These are phyloP conservation scores for Claviceps sp. DNA, from an alignment of 2,329 filamentous ascomycete species.

Conservation along the genomic window DNA sequence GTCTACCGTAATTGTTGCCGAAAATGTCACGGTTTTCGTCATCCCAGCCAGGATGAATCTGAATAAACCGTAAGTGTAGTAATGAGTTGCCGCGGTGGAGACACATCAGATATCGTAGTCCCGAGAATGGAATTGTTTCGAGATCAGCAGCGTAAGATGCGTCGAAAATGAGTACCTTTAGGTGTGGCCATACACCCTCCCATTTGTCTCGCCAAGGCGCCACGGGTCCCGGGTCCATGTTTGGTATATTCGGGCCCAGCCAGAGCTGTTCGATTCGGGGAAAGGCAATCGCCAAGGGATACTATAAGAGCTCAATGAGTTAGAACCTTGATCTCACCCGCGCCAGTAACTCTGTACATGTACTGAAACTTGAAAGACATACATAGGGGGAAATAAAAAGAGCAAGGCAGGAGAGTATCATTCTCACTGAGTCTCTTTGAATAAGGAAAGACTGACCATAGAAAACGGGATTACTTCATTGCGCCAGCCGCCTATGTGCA, in stretches of 20 bases:
- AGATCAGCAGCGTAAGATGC: background rate
- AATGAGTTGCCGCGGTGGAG: conserved; percentile 11
- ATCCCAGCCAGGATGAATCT: too few species aligned
- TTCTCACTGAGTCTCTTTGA: background rate
- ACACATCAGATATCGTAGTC: conserved; percentile 14
- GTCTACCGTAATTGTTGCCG: background rate
- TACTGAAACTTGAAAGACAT: too few species aligned
- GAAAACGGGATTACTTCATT: too few species aligned
- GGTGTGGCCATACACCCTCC: conserved; percentile 13
- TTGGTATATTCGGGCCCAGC: conserved; percentile 10
- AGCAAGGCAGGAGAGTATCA: background rate
- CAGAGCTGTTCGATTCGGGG: conserved; percentile 8
- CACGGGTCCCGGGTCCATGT: conserved; percentile 7
- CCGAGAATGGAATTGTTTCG: conserved; percentile 8
- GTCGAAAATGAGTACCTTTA: conserved; percentile 9
- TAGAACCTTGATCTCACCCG: too few species aligned
- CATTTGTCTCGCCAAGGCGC: conserved; percentile 9
- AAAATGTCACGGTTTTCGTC: background rate
- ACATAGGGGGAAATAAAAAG: too few species aligned
- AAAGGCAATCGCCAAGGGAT: conserved; percentile 6
- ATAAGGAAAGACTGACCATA: too few species aligned
- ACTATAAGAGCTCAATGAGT: conserved; percentile 8
- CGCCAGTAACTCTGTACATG: too few species aligned
- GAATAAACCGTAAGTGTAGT: conserved; percentile 18
- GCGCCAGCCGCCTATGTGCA: conserved; percentile 15